These are phyloP conservation scores for Persicaria maculosa DNA, from an alignment of 148 eudicot species.

Conservation along the genomic window DNA sequence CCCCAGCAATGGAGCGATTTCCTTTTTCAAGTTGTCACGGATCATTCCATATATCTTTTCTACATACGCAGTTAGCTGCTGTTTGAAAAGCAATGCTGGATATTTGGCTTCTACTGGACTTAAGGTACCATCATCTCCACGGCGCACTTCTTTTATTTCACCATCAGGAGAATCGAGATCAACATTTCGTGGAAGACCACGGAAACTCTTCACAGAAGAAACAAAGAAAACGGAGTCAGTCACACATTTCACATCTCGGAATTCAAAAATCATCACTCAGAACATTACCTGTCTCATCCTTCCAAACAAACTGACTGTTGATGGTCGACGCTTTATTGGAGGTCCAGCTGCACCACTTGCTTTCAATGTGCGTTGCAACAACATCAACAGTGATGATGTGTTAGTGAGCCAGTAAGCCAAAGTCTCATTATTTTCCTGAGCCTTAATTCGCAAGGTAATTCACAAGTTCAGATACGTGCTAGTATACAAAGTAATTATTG, in stretches of 20 bases:
- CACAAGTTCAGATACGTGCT: background rate
- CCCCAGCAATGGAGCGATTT: constrained; percentile 75
- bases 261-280: background rate
- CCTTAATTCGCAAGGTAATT: constrained; percentile 27
- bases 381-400: constrained; percentile 58
- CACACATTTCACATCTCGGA: background rate
- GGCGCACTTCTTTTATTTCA: constrained; percentile 19
- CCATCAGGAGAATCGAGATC: constrained; percentile 43
- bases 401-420: constrained; percentile 90
- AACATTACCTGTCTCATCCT: constrained; percentile 63
- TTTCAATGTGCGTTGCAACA: constrained; percentile 73
- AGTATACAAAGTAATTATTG: background rate
- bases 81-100: constrained; percentile 81
- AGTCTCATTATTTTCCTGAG: constrained; percentile 64
- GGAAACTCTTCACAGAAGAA: constrained; percentile 51
- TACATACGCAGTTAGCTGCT: constrained; percentile 81
- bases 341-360: constrained; percentile 57
- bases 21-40: constrained; percentile 77
- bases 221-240: background rate
- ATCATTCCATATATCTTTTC: constrained; percentile 91
- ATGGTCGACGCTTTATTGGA: constrained; percentile 38
- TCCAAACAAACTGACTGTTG: constrained; percentile 61
- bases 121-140: constrained; percentile 38
- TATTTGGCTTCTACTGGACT: constrained; percentile 75
- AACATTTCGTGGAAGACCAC: constrained; percentile 61